Base-by-base conservation (phyloP, 179 eudicot genomes). In the Silene coronaria region DNA sequence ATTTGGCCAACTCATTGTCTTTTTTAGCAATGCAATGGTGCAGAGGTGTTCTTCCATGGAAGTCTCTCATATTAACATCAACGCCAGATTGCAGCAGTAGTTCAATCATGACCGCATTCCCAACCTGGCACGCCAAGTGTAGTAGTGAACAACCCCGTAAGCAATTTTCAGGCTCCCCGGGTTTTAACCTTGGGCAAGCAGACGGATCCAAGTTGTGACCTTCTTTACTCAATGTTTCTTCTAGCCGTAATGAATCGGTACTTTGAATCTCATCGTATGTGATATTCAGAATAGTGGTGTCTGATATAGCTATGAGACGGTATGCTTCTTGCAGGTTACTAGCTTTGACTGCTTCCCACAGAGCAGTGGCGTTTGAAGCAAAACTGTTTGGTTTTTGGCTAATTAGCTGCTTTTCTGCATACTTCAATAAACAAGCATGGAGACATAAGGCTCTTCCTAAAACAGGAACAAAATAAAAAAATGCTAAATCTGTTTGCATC, bases 11-110 rank as follows among this genome's bases (percentile, higher is more conserved):
- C 59, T 81, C 78, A 72, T 89, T 86, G 81, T 92, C 75, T 78
- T 85, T 84, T 67, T 79, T 81, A 46, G 87, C 87, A 81, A 94
- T 87, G 83, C 96, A 94, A 80, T 92, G 98, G 82, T 91, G 98
- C 79, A 94, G 79, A 70, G 98, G 97, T 77, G 98, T 94, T 82
- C 97, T 87, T 66, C 97, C 96, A 79, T 90, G 93, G 81, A 88
- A 86, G 76, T 94, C 98, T 62, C 88, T 82, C 86, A 70, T 85
- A 78, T 94, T 94, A 51, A 87, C 81, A 77, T 92, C 94, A 58
- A 91, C 96, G 73, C 98, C 98, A 70, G 81, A 89, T 80, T 92
- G 97, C 84, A 94, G 85, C 84, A 94, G 78, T 42, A 94, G 88
- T 84, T 94, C 98, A 77, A 94, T 75, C 94, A 92, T 92, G 82